phyloP scores from a whole-genome alignment of 2,329 filamentous ascomycete genomes.

The Juglanconis sp. region DNA sequence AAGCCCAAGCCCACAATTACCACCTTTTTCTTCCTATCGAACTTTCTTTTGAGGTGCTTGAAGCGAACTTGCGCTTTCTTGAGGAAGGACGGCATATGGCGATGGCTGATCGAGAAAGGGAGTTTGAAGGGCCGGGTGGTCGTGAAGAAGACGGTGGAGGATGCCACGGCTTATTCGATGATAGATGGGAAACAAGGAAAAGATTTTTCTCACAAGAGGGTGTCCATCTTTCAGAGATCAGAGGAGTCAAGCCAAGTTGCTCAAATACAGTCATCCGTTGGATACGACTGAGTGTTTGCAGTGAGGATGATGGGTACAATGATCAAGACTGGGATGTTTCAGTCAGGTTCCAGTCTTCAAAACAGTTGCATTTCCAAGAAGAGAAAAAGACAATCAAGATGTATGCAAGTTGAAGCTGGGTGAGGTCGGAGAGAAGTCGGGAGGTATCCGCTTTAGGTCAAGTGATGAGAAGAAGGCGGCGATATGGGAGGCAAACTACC shows the following conservation, averaged over 20 bases:
- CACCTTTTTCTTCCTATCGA: background rate
- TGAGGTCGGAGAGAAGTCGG: background rate
- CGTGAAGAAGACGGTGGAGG: background rate
- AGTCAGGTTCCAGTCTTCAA: background rate
- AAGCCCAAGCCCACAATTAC: background rate
- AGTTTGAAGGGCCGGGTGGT: too few relatives aligned
- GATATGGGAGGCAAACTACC: background rate
- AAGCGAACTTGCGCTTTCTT: background rate
- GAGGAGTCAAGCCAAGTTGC: background rate
- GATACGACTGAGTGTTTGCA: background rate
- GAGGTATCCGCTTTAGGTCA: background rate
- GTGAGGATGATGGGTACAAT: background rate
- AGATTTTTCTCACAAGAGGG: constrained; percentile 26
- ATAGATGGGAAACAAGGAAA: background rate
- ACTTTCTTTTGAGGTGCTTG: background rate
- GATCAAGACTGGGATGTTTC: background rate
- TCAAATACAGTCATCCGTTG: background rate
- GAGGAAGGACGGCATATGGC: background rate
- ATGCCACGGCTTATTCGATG: background rate
- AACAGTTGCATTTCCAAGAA: background rate
- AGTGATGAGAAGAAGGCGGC: background rate
- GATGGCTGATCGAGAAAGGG: background rate
- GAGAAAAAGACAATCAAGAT: background rate
- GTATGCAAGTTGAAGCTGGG: background rate
- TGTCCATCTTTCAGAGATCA: constrained; percentile 25